phyloP scores from a whole-genome alignment of 225 moss, liverwort and hornwort species.

The Bryum argenteum region DNA sequence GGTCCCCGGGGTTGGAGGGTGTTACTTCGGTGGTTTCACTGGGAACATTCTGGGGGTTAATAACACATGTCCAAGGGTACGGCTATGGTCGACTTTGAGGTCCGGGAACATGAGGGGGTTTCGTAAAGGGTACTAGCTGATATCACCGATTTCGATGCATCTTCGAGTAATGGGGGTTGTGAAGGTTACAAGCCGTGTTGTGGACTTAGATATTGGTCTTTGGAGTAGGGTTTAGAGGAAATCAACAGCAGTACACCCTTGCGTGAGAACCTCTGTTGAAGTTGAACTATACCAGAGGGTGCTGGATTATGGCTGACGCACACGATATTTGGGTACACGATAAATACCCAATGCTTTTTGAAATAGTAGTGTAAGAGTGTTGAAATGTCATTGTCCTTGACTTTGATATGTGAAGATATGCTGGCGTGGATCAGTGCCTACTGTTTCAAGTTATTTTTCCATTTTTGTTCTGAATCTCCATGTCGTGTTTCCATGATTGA shows the following conservation, averaged over 20 bases:
- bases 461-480: slow-evolving; percentile 7
- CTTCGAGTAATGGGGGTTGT: slow-evolving; percentile 42
- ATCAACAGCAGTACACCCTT: slow-evolving; percentile 44
- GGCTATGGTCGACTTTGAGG: slow-evolving; percentile 28
- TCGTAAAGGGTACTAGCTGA: slow-evolving; percentile 39
- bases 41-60: slow-evolving; percentile 32
- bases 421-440: slow-evolving; percentile 16
- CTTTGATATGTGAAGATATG: slow-evolving; percentile 19
- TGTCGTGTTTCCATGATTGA: slow-evolving; percentile 18
- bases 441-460: slow-evolving; percentile 6
- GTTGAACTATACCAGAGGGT: slow-evolving; percentile 50
- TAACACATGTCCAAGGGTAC: slow-evolving; percentile 25
- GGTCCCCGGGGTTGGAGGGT: slow-evolving; percentile 37
- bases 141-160: slow-evolving; percentile 27
- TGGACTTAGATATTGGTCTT: slow-evolving; percentile 43
- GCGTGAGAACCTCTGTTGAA: slow-evolving; percentile 43
- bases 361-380: slow-evolving; percentile 37
- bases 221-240: slow-evolving; percentile 43
- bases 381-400: slow-evolving; percentile 19
- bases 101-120: slow-evolving; percentile 29
- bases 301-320: slow-evolving; percentile 56
- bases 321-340: slow-evolving; percentile 61
- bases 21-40: slow-evolving; percentile 31
- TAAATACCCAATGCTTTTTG: slow-evolving; percentile 50
- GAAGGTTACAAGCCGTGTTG: slow-evolving; percentile 31